Percentiles rank a stretch among this genome's conserved stretches.
Evolutionary conservation across 768 basidiomycete genomes (phyloP).

Genomic region (Panus rudis): DNA sequence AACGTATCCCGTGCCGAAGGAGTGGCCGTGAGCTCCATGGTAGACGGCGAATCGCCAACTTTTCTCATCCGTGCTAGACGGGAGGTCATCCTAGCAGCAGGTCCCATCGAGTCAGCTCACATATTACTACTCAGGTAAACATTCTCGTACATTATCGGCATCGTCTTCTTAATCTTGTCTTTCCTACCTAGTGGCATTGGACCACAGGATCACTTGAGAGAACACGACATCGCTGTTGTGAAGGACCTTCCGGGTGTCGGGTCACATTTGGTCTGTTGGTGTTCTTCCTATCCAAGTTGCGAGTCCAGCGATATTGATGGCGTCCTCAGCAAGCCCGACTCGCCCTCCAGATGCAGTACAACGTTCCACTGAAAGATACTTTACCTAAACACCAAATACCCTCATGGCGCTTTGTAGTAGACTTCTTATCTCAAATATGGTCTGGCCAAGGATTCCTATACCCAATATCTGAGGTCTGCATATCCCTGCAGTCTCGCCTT

Average conservation of each 20-base stretch:
- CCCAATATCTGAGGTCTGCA: conserved; percentile 2
- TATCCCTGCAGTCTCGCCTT: conserved; percentile 4
- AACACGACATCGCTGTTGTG: conserved; percentile 22
- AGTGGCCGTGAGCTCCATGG: too few species aligned
- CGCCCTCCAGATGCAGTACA: conserved; percentile 1
- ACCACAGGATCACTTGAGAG: conserved; percentile 29
- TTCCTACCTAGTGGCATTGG: conserved; percentile 33
- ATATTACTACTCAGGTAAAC: conserved; percentile 10
- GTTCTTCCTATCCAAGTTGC: too few species aligned
- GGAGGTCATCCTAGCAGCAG: conserved; percentile 9
- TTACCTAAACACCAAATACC: conserved; percentile 2
- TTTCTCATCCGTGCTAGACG: not conserved
- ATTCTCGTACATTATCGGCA: not conserved
- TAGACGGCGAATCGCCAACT: too few species aligned
- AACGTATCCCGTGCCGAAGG: too few species aligned
- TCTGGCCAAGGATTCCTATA: conserved; percentile 6
- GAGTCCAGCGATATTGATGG: not conserved
- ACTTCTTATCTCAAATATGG: not conserved
- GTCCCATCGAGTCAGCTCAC: conserved; percentile 6
- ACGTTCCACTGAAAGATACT: conserved; percentile 4
- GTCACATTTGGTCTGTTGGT: conserved; percentile 20
- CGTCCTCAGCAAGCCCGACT: conserved; percentile 12
- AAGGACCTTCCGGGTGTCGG: conserved; percentile 30
- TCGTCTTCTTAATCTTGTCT: not conserved
- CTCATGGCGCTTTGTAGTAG: conserved; percentile 1